A percentile compares a stretch with the other conserved stretches of the same genome.
Evolutionary conservation across 441 rosid genomes (phyloP).

Genomic region (Adansonia grandidieri): DNA sequence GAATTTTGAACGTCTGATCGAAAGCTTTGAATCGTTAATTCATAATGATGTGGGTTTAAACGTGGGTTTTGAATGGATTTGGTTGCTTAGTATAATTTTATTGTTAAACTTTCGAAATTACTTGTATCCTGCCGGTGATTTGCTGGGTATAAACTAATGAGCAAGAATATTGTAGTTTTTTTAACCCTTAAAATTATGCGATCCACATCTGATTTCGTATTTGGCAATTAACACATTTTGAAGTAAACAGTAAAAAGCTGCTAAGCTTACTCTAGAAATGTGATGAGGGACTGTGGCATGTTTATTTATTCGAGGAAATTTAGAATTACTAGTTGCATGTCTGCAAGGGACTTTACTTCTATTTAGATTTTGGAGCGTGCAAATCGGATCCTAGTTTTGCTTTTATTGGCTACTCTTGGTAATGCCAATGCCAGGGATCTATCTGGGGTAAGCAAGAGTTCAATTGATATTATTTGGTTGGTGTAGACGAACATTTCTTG

Average conservation of each 20-base stretch:
- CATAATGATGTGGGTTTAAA: not conserved
- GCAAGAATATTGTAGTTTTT: not conserved
- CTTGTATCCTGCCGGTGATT: conserved; percentile 2
- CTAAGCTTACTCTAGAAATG: not conserved
- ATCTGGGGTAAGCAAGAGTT: not conserved
- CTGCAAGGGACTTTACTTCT: conserved; percentile 2
- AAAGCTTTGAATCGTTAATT: conserved; percentile 11
- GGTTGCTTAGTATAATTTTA: not conserved
- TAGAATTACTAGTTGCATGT: conserved; percentile 5
- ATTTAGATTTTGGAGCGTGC: not conserved
- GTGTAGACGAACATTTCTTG: not conserved
- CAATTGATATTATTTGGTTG: not conserved
- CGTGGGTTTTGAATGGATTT: conserved; percentile 3
- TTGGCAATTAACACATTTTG: not conserved
- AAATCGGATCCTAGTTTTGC: not conserved
- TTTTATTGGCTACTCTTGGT: not conserved
- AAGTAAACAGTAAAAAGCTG: not conserved
- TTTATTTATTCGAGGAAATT: not conserved
- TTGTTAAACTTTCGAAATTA: not conserved
- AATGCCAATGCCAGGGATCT: not conserved
- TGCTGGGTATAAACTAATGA: not conserved
- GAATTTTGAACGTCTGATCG: conserved; percentile 23
- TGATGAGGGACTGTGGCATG: not conserved
- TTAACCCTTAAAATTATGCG: not conserved
- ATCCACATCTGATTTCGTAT: not conserved